These are phyloP conservation scores for Hemerocallis citrina DNA, from an alignment of 106 monocot species.

Conservation along the genomic window DNA sequence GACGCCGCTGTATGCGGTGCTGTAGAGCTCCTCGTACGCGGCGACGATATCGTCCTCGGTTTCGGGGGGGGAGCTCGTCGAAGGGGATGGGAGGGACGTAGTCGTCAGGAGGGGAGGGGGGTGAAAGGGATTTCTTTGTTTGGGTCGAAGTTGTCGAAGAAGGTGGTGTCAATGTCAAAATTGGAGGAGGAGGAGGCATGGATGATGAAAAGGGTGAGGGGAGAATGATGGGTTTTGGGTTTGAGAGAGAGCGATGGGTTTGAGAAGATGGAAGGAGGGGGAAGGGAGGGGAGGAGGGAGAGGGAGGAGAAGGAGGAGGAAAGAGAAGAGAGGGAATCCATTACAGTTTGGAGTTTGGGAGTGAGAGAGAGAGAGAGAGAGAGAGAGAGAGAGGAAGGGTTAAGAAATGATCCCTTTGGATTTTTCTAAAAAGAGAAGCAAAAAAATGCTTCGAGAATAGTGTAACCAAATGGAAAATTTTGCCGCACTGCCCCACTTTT, in stretches of 20 bases:
- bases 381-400: too few species aligned
- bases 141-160: slow-evolving; percentile 42
- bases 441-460: too few species aligned
- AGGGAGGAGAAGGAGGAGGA: slow-evolving; percentile 11
- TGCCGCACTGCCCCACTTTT: too few species aligned
- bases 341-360: too few species aligned
- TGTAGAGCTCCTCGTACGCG: slow-evolving; percentile 82
- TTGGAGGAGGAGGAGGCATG: neutral
- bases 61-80: slow-evolving; percentile 78
- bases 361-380: too few species aligned
- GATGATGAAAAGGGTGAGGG: neutral
- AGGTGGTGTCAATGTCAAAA: slow-evolving; percentile 27
- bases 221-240: too few species aligned
- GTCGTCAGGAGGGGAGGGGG: slow-evolving; percentile 61
- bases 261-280: slow-evolving; percentile 3
- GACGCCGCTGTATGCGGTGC: slow-evolving; percentile 71
- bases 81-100: slow-evolving; percentile 49
- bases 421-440: too few species aligned
- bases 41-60: slow-evolving; percentile 56
- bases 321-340: too few species aligned
- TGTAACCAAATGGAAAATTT: too few species aligned
- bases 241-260: neutral
- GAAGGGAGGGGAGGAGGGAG: too few species aligned
- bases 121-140: slow-evolving; percentile 31
- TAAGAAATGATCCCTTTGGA: too few species aligned